Evolutionary conservation across 352 stramenopile genomes (phyloP), one percentile per base, ranked within the genome.

Genomic region (Globisporangium apiculatum): DNA sequence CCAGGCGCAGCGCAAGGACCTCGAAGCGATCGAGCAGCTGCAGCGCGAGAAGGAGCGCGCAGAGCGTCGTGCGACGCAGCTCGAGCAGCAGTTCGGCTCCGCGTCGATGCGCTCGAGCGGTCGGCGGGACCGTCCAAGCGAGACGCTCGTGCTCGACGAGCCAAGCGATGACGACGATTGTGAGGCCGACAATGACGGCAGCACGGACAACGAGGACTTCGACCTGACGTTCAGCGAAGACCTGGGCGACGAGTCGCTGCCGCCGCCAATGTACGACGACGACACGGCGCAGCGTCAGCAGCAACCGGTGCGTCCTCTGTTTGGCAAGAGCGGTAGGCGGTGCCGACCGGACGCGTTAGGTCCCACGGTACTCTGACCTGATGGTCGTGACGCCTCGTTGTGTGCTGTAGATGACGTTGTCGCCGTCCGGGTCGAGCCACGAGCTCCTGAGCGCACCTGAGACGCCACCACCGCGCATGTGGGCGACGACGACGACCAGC

Each of bases 1-100:
- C 11, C 62, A 84, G 73, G 71, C 73, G 9, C 68, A 73, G 48
- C 62, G 45, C 42, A 58, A 65, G 41, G 77, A 85, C 38, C 51
- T 82, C 38, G 62, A 68, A 35, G 66, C 63, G 14, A 76, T 79
- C 48, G 54, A 66, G 35, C 53, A 51, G 36, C 61, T 79, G 4
- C 64, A 75, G 58, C 62, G 48, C 12, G 68, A 70, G 48, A 79
- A 79, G 58, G 62, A 69, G 18, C 46, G 66, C 3, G 59, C 75
- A 0, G 67, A 79, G 59, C 58, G 72, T 1, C 65, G 67, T 8
- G 68, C 71, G 2, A 52, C 51, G 15, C 57, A 65, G 52, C 47
- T 85, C 0, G 68, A 69, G 50, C 47, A 53, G 14, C 58, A 70
- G 14, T 60, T 67, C 9, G 48, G 12, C 7, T 46, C 37, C 15